Base-by-base conservation (phyloP, 23 red algal genomes). In the Chondrus crispus region DNA sequence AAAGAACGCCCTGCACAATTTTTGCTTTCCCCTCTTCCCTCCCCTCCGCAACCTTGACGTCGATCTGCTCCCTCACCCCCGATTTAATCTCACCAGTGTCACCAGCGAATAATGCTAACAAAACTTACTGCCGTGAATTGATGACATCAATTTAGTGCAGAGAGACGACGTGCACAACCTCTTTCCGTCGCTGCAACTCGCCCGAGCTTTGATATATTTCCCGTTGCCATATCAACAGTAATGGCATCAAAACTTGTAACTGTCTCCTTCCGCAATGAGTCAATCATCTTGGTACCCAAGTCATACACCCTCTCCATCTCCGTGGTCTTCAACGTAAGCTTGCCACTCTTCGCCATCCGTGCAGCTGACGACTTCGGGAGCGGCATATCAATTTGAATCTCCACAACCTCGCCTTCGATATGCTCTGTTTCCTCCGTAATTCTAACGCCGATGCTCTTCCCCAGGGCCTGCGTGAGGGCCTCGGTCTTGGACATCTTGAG, bases 241-340 rank as follows among this genome's bases (percentile, higher is more conserved):
- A 98, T 81, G 40, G 95, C 96, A 81, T 98, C 96, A 46, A 93
- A 93, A 36, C 62, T 80, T 14, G 75, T 76, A 24, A 98, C 85
- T 74, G 92, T 95, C 79, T 95, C 87, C 48, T 85, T 88, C 43
- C 80, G 40, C 39, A 98, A 74, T 26, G 88, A 78, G 14, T 98
- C 88, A 16, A 95, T 93, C 96, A 98, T 98, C 54, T 95, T 95
- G 42, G 58, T 75, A 38, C 96, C 96, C 19, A 98, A 81, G 55
- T 98, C 96, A 66, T 98, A 98, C 49, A 98, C 83, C n/a, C 87
- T 98, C 70, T 98, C 96, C 96, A 98, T 98, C 24, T 98, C 96
- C 28, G 96, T 98, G 3, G 96, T 98, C 76, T 98, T 98, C 75
- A 98, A 84, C 46, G 93, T 95, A 20, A 98, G 70, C 60, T 96